A percentile compares a stretch with the other conserved stretches of the same genome.
Conservation (phyloP, 257 asterid species). For the Scutellaria baicalensis region DNA sequence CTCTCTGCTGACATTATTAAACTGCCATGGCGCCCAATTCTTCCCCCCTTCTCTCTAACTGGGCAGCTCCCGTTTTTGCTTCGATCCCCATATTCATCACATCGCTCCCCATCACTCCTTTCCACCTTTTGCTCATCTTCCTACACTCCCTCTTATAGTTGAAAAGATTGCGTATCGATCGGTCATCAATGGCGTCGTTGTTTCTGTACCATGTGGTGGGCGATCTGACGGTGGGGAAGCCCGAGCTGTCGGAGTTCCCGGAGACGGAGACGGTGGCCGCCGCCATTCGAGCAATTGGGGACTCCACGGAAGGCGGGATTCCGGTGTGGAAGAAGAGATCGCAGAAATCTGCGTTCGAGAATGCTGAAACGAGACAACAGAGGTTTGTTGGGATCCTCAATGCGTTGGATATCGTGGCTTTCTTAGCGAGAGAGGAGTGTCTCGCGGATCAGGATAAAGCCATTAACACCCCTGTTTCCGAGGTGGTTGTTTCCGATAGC, state of each 20-base stretch:
- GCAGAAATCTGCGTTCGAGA: conserved; percentile 46
- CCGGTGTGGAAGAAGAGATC: conserved; percentile 87
- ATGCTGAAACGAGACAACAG: conserved; percentile 65
- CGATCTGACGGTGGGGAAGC: conserved; percentile 98
- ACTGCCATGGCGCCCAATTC: conserved; percentile 25
- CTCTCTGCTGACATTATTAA: background rate
- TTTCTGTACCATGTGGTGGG: conserved; percentile 94
- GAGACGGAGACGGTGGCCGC: conserved; percentile 84
- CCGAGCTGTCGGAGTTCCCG: conserved; percentile 75
- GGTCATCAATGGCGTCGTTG: conserved; percentile 61
- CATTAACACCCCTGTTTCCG: conserved; percentile 74
- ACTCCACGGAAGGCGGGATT: conserved; percentile 85
- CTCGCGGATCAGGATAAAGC: conserved; percentile 73
- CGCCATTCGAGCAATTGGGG: conserved; percentile 78
- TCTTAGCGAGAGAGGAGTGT: conserved; percentile 65
- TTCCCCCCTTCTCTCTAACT: background rate
- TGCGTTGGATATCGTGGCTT: conserved; percentile 78
- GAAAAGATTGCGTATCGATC: background rate
- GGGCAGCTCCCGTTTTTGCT: background rate
- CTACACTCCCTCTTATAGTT: conserved; percentile 51
- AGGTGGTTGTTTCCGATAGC: conserved; percentile 55
- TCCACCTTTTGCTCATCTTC: conserved; percentile 43
- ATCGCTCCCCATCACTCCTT: conserved; percentile 30
- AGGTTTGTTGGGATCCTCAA: conserved; percentile 88
- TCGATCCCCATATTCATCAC: conserved; percentile 10